Conservation (phyloP, 441 rosid genomes). For the Corymbia calophylla region DNA sequence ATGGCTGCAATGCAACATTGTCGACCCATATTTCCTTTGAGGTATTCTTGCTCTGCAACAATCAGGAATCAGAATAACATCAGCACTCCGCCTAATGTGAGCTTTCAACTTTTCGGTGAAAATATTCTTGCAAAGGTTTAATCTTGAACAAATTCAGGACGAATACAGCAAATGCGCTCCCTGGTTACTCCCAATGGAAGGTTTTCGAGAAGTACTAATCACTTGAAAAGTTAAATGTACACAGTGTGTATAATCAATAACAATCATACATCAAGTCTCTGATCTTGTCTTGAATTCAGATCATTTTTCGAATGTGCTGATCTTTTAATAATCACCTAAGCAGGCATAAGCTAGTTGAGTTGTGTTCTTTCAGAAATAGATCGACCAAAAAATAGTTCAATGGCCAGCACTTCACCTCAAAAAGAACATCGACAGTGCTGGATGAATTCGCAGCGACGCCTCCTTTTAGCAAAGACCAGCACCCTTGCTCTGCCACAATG, state of each 20-base stretch:
- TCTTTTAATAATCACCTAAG: not conserved
- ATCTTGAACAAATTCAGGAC: not conserved
- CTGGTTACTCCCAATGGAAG: not conserved
- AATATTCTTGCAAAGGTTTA: not conserved
- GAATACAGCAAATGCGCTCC: not conserved
- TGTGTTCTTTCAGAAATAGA: not conserved
- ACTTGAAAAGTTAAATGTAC: not conserved
- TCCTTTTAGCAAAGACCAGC: conserved; percentile 3
- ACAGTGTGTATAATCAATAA: not conserved
- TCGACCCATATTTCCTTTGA: conserved; percentile 44
- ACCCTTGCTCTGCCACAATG: not conserved
- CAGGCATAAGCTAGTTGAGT: not conserved
- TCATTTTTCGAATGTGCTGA: not conserved
- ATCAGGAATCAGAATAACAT: not conserved
- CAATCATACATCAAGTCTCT: not conserved
- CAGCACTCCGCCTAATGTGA: not conserved
- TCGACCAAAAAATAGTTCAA: not conserved
- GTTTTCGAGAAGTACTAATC: not conserved
- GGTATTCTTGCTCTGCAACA: conserved; percentile 33
- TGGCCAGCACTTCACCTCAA: not conserved
- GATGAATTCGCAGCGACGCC: not conserved
- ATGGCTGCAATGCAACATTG: conserved; percentile 46
- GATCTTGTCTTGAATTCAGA: not conserved
- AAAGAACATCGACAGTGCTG: not conserved
- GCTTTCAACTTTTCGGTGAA: not conserved